Evolutionary conservation across 148 eudicot species (phyloP).

Genomic region (Nepenthes mirabilis): DNA sequence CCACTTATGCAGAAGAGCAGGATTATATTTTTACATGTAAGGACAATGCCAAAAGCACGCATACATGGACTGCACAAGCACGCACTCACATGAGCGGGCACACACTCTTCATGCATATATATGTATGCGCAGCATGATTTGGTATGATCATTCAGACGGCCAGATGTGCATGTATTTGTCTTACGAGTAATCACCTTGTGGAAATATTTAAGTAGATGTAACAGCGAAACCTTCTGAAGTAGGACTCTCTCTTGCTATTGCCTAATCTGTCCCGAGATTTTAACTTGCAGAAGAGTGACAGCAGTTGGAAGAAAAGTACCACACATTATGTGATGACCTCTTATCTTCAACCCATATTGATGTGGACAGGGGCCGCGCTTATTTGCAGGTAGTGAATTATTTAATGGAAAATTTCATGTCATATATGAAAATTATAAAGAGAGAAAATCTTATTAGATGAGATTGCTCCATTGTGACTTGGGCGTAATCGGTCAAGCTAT

Average conservation of each 20-base stretch:
- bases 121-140: too few species aligned
- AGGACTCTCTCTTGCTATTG: neutral
- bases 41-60: neutral
- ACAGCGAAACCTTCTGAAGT: too few species aligned
- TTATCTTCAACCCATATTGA: slow-evolving; percentile 75
- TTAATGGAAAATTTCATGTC: neutral
- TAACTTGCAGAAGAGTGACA: slow-evolving; percentile 56
- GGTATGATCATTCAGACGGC: too few species aligned
- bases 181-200: too few species aligned
- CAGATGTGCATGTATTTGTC: too few species aligned
- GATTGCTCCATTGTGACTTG: too few species aligned
- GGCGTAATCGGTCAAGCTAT: too few species aligned
- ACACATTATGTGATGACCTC: slow-evolving; percentile 56
- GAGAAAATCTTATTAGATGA: too few species aligned
- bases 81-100: neutral
- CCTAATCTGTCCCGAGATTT: slow-evolving; percentile 4
- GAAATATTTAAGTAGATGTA: too few species aligned
- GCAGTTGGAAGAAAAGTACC: slow-evolving; percentile 77
- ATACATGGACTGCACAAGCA: neutral
- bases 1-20: slow-evolving; percentile 59
- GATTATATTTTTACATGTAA: slow-evolving; percentile 48
- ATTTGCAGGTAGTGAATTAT: slow-evolving; percentile 58
- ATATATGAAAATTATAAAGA: too few species aligned
- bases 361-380: slow-evolving; percentile 74
- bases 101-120: too few species aligned